Conservation (phyloP, 495 filamentous ascomycete genomes). For the Amorphotheca resinae region DNA sequence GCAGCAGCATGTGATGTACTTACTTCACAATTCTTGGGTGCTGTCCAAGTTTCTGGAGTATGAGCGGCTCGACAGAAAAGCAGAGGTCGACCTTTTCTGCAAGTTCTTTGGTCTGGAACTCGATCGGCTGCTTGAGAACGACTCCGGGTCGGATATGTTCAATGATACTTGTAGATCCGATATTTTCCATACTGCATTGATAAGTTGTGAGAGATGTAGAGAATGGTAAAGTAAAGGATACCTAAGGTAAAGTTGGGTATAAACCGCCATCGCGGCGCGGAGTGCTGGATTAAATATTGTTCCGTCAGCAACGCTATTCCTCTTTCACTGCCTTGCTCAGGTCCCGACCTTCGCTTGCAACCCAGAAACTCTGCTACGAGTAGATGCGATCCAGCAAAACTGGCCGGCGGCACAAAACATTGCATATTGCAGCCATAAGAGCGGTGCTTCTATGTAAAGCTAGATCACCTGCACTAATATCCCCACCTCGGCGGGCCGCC, state of each 20-base stretch:
- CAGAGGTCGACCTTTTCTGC: neutral
- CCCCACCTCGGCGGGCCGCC: no score
- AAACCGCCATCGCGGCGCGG: neutral
- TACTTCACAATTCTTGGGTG: neutral
- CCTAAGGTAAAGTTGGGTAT: neutral
- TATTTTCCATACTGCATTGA: neutral
- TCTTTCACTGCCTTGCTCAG: no score
- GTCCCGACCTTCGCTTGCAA: no score
- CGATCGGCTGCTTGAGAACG: neutral
- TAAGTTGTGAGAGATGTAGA: neutral
- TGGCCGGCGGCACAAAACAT: no score
- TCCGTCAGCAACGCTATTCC: no score
- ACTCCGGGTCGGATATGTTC: neutral
- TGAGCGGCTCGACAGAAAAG: neutral
- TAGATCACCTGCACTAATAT: no score
- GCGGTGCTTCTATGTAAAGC: no score
- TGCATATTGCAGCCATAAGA: no score
- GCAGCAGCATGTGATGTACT: neutral
- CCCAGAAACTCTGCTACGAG: no score
- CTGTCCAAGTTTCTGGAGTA: neutral
- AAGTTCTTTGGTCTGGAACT: neutral
- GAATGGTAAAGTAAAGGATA: neutral
- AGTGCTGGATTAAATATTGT: no score
- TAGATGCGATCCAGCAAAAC: no score
- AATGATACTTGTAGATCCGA: neutral